Evolutionary conservation across 768 basidiomycete genomes (phyloP), one percentile per base, ranked within the genome.

Genomic region (Lentinula lateritia): DNA sequence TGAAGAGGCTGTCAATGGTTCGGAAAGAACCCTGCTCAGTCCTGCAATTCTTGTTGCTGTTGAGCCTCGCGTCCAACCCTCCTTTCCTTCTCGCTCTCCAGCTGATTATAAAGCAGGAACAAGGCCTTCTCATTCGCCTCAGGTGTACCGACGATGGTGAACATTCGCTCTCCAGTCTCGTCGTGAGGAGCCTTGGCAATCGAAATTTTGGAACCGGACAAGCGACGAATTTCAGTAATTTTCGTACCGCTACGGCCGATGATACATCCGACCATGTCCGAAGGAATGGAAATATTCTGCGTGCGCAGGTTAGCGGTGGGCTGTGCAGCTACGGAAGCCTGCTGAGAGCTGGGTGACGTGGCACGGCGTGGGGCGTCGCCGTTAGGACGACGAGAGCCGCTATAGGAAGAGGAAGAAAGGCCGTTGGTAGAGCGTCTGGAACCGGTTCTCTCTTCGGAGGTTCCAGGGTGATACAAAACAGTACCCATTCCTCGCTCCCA

Each of bases 181-280:
- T 98, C 97, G 71, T 98, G 97, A n/a, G 97, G 94, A 53, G 92
- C 90, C 77, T 99, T 99, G 66, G 97, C 97, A 70, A 99, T 99
- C 60, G 91, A 93, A 73, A 99, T 99, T 78, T 95, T 94, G 68
- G 93, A 96, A 43, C 97, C 97, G 64, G 94, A 97, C 50, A 98
- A 86, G 61, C 96, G 92, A 68, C 97, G 92, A 72, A 99, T 99
- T 75, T 99, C 97, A 57, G 96, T 98, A 69, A 99, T 99, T 83
- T 98, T 98, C 66, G 93, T 91, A 35, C 96, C 96, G 73, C 89
- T 93, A 65, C 95, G 92, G 62, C 96, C 96, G 69, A 98, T 98
- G 77, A 91, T 92, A 72, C 91, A 93, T 62, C 89, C 95, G 64
- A 99, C 97, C 97, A 99, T 99, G 78, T 99, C 97, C 65, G 92